Evolutionary conservation across 345 rosid genomes (phyloP), one percentile per base, ranked within the genome.

Genomic region (Brassica incana): DNA sequence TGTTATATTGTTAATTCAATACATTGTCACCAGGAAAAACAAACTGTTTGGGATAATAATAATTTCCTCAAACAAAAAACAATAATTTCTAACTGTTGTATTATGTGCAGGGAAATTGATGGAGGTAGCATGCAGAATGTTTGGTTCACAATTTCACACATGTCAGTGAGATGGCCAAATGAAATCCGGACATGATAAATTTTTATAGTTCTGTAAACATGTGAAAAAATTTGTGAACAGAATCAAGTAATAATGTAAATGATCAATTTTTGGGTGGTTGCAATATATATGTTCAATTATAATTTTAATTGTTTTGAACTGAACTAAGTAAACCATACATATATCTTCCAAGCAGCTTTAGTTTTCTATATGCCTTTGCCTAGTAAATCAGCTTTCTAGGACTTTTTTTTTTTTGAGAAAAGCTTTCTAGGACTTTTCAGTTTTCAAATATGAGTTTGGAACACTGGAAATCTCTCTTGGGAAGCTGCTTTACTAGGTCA

Each of bases 21-120:
- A 63, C 71, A 70, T 9, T 63, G 40, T 62, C 65, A 32, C 0
- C 11, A 48, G 1, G 1, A 3, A 12, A 12, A 32, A 62, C 4
- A n/a, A 69, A 25, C 4, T 25, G 65, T 23, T 71, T 71, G 29
- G 14, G 40, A 25, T 29, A 54, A 6, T 12, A 35, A 32, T 59
- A 8, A 73, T 43, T 43, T 43, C 4, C 25, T 62, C 12, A 12
- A 61, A 27, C n/a, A 8, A 23, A 25, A 27, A 54, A 1, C 2
- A 60, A 16, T 64, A 14, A 73, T 20, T 29, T 40, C 3, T 27
- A 65, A 69, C 15, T 67, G 43, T 5, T 32, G 30, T 11, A 59
- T 14, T 54, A 72, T 73, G 9, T 72, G 75, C 84, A 81, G 84
- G 81, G 67, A 81, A 67, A 67, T 72, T 81, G 75, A 77, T 81